Conservation (phyloP, 139 green algal species). For the Klebsormidium nitens region DNA sequence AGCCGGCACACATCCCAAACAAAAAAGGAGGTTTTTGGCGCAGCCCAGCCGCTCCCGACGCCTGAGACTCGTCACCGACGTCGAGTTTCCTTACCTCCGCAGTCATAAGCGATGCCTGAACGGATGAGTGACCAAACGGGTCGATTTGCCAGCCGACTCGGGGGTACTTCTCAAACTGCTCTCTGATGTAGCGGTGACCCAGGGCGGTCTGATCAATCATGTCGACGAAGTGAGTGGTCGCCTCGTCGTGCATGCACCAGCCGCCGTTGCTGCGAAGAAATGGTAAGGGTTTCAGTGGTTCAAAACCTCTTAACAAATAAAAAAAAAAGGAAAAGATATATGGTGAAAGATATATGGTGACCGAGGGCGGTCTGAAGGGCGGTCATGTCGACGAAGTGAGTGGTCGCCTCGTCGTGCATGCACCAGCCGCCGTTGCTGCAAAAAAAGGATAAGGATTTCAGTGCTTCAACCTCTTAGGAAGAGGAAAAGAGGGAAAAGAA, state of each 20-base stretch:
- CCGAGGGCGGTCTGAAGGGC: no score
- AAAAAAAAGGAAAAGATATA: no score
- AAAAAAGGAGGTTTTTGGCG: no score
- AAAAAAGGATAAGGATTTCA: no score
- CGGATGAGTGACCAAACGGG: slow-evolving; percentile 83
- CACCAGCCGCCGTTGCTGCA: slow-evolving; percentile 52
- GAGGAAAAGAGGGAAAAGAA: no score
- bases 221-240: slow-evolving; percentile 62
- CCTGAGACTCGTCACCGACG: no score
- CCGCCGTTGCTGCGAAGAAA: slow-evolving; percentile 43
- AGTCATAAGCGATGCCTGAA: slow-evolving; percentile 66
- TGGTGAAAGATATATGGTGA: no score
- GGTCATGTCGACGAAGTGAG: slow-evolving; percentile 67
- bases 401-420: slow-evolving; percentile 83
- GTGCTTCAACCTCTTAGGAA: no score
- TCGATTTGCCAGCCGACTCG: slow-evolving; percentile 82
- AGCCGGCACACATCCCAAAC: no score
- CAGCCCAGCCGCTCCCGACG: no score
- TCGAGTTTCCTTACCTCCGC: slow-evolving; percentile 39
- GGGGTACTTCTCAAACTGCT: slow-evolving; percentile 41
- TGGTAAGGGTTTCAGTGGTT: no score
- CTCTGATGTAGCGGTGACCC: slow-evolving; percentile 56
- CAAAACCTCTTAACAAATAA: no score
- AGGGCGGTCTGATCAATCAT: slow-evolving; percentile 88
- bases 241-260: slow-evolving; percentile 86